Evolutionary conservation across 2,329 filamentous ascomycete species (phyloP).

Genomic region (Paracoccidioides brasiliensis): DNA sequence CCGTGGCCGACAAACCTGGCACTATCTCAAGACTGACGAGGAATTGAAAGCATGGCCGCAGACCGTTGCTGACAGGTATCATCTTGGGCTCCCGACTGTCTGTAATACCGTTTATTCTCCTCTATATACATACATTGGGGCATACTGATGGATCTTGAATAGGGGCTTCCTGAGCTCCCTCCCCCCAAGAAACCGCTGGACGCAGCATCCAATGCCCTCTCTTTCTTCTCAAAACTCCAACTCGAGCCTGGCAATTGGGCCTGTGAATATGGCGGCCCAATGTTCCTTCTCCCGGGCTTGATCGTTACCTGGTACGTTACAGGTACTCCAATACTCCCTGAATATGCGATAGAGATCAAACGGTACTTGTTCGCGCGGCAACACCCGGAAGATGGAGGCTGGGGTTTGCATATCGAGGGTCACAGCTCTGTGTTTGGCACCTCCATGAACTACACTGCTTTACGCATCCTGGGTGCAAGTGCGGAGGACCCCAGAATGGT

Average conservation of each 20-base stretch:
- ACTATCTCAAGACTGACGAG: slow-evolving; percentile 65
- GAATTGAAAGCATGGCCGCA: slow-evolving; percentile 70
- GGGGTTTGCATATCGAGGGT: slow-evolving; percentile 91
- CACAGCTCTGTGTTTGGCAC: slow-evolving; percentile 89
- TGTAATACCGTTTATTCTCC: slow-evolving; percentile 7
- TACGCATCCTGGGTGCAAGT: slow-evolving; percentile 71
- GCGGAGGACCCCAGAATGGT: slow-evolving; percentile 75
- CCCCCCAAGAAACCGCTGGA: slow-evolving; percentile 60
- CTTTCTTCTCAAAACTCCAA: slow-evolving; percentile 83
- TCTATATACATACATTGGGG: background rate
- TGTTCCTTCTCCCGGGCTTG: slow-evolving; percentile 83
- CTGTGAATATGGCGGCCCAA: slow-evolving; percentile 93
- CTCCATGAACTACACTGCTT: slow-evolving; percentile 67
- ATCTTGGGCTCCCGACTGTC: slow-evolving; percentile 67
- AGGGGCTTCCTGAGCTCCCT: slow-evolving; percentile 64
- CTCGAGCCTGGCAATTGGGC: slow-evolving; percentile 84
- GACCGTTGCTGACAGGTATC: slow-evolving; percentile 77
- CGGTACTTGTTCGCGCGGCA: slow-evolving; percentile 83
- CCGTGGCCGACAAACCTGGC: slow-evolving; percentile 80
- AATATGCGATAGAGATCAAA: slow-evolving; percentile 75
- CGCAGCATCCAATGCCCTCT: slow-evolving; percentile 66
- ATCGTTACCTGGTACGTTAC: slow-evolving; percentile 82
- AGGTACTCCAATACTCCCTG: slow-evolving; percentile 68
- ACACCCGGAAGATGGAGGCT: slow-evolving; percentile 80
- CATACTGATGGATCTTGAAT: background rate